phyloP scores from a whole-genome alignment of 2,329 filamentous ascomycete genomes.

The Calonectria pseudoturangicola region DNA sequence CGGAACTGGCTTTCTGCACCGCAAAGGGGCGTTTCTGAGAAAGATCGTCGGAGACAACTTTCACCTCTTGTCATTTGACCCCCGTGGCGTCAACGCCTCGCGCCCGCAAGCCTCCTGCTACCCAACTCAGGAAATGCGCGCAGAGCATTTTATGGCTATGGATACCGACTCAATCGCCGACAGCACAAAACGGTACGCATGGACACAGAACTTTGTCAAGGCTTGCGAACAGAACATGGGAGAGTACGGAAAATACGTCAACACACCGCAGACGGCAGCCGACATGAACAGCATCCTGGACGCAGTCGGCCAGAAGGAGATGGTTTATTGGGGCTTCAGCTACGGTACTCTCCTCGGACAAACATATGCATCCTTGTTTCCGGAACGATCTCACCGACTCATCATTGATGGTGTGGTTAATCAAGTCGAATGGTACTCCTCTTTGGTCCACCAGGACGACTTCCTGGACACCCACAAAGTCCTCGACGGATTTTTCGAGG shows the following conservation, averaged over 20 bases:
- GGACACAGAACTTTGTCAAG: constrained; percentile 63
- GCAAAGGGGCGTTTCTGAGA: constrained; percentile 60
- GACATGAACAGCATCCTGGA: constrained; percentile 71
- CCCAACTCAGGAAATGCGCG: constrained; percentile 58
- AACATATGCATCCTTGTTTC: constrained; percentile 63
- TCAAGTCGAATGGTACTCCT: constrained; percentile 58
- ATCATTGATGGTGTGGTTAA: constrained; percentile 62
- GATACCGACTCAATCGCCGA: constrained; percentile 56
- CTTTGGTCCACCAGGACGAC: constrained; percentile 52
- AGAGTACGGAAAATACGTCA: constrained; percentile 66
- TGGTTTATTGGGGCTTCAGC: constrained; percentile 65
- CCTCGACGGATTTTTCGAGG: constrained; percentile 58
- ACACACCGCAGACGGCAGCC: constrained; percentile 70
- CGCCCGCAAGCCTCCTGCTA: constrained; percentile 62
- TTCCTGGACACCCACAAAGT: constrained; percentile 56
- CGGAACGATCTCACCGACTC: constrained; percentile 57
- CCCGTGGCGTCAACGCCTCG: constrained; percentile 64
- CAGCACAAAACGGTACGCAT: constrained; percentile 63
- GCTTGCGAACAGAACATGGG: constrained; percentile 67
- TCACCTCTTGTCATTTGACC: constrained; percentile 69
- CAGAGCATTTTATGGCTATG: constrained; percentile 49
- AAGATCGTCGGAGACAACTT: constrained; percentile 63
- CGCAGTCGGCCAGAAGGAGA: constrained; percentile 57
- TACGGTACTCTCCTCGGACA: constrained; percentile 65
- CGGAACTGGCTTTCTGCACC: constrained; percentile 61